Base-by-base conservation (phyloP, 2,329 filamentous ascomycete species). In the Epichloe baconii region DNA sequence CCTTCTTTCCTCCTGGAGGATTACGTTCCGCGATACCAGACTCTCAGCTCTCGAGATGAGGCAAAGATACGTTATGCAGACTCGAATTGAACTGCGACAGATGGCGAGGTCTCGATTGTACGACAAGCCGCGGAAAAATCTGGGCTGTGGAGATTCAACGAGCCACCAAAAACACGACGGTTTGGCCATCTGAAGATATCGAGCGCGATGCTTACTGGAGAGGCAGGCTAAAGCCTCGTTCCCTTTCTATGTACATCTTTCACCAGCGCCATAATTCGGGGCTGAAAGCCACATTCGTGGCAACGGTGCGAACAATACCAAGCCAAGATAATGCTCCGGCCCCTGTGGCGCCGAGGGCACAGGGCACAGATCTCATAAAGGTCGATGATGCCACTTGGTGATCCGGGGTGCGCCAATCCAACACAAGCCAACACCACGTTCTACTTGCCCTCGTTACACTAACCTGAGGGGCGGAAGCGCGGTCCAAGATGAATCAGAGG, bases 141-240 rank as follows among this genome's bases (percentile, higher is more conserved):
- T 44, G 86, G 88, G 0, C 67, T 93, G 17, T 93, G 86, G 87
- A 73, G 87, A 19, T 88, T 93, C 63, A 82, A 84, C 53, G 86
- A 93, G 53, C 70, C 75, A 31, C 75, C 75, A 2, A 66, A 66
- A 62, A 50, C 74, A 78, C 53, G 71, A 71, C 34, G 74, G 74
- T 8, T 78, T 77, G 63, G 72, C 69, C 53, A 68, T 78, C 8
- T 48, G 6, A 15, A 41, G 19, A 26, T 17, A 2, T 23, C 21
- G 14, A 43, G 36, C 21, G 8, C n/a, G 8, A 43, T 43, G 23
- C 23, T 26, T 26, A 8, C 23, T 26, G 2, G 23, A 26, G 23
- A 26, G 23, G 23, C 23, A 26, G 23, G 6, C 23, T 26, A 26
- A 26, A 26, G 7, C 23, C 23, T 26, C 23, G 23, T 8, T 26